These are phyloP conservation scores for Candida insectorum DNA, from an alignment of 805 yeast species.

Conservation along the genomic window DNA sequence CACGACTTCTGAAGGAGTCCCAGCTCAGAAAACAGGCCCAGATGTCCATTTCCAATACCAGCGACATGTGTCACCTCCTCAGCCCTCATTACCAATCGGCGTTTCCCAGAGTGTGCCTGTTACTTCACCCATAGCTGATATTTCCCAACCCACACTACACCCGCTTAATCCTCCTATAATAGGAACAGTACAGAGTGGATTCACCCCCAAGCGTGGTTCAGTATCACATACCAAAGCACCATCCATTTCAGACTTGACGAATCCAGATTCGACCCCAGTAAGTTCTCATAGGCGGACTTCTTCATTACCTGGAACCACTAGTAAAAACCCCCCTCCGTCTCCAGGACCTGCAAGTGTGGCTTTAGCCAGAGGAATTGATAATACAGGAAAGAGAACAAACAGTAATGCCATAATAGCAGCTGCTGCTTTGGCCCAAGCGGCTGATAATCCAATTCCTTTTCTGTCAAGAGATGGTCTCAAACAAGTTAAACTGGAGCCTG, in stretches of 20 bases:
- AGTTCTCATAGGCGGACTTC: too few species aligned
- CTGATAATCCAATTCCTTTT: slow-evolving; percentile 66
- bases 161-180: too few species aligned
- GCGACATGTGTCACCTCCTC: background rate
- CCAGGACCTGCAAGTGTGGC: slow-evolving; percentile 51
- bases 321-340: slow-evolving; percentile 11
- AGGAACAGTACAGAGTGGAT: too few species aligned
- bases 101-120: too few species aligned
- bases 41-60: background rate
- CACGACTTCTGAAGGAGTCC: background rate
- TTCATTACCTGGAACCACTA: slow-evolving; percentile 15
- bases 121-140: too few species aligned
- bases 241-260: too few species aligned
- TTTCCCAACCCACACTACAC: too few species aligned
- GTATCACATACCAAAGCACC: too few species aligned
- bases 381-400: slow-evolving; percentile 29
- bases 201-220: too few species aligned
- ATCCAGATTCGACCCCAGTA: too few species aligned
- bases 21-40: background rate
- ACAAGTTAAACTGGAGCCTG: background rate
- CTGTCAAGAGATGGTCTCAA: slow-evolving; percentile 10
- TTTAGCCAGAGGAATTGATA: slow-evolving; percentile 33
- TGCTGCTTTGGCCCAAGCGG: slow-evolving; percentile 81
- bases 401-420: slow-evolving; percentile 71
- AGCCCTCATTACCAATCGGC: too few species aligned